Base-by-base conservation (phyloP, 2,329 filamentous ascomycete genomes). In the Catunica adiposa region DNA sequence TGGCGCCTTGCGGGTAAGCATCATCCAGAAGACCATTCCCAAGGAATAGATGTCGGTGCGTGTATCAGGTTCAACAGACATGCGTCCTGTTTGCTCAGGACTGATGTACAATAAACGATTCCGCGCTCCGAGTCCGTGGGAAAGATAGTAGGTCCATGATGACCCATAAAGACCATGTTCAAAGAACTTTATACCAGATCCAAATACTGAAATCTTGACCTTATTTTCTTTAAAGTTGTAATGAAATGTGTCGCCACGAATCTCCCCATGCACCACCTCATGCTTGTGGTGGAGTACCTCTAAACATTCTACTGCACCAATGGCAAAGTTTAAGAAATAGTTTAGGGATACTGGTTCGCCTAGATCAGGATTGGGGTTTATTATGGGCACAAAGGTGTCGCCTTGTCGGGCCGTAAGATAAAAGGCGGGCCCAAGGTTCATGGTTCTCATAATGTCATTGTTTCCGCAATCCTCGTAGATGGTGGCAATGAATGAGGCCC, bases 1-100 rank as follows among this genome's bases (percentile, higher is more conserved):
- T 0, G 88, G 84, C 2, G 85, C 79, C 62, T 83, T 79, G 26
- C 89, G 87, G 1, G 86, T 86, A 48, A 94, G 72, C 63, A 94
- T 78, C 7, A 79, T 86, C 84, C 88, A 96, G 66, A 96, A 90
- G 1, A 96, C 68, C 40, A 96, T 82, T 3, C 90, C 90, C 1
- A 96, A 72, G 0, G 87, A 89, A 70, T 96, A 96, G 31, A 96
- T 94, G 67, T 97, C 90, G 15, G 90, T 96, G 42, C 90, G 79
- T 46, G 79, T 86, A 68, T 96, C 90, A 1, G 90, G 90, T 66
- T 96, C 89, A 2, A 86, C 88, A 2, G 89, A 86, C 77, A 96
- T 84, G 20, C 90, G 82, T 14, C 90, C 90, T 1, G 90, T 96
- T 71, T 96, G 90, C 65, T 97, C 90, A 0, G 90, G 89, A 50